Evolutionary conservation across 148 eudicot genomes (phyloP).

Genomic region (Persicaria tinctoria): DNA sequence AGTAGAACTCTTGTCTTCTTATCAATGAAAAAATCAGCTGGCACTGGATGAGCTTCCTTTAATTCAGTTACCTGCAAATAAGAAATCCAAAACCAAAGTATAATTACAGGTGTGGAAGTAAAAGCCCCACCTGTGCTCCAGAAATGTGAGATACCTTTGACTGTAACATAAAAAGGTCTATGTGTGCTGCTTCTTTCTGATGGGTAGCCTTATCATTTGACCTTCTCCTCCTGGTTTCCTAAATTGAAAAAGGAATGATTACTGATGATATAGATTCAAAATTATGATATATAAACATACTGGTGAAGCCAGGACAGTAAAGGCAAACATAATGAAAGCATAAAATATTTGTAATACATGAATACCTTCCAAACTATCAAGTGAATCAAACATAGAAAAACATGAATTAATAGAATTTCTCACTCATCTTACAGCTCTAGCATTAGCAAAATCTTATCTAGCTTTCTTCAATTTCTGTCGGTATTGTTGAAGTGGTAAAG

Average conservation of each 20-base stretch:
- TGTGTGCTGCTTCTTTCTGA: slow-evolving; percentile 36
- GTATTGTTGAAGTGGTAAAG: slow-evolving; percentile 69
- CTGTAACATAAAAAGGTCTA: slow-evolving; percentile 45
- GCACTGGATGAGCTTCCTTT: slow-evolving; percentile 62
- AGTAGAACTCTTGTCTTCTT: slow-evolving; percentile 71
- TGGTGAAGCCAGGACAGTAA: not conserved
- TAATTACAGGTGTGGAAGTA: not conserved
- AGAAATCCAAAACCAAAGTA: not conserved
- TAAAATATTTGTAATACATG: not conserved
- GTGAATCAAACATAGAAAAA: slow-evolving; percentile 13
- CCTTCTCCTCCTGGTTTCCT: slow-evolving; percentile 87
- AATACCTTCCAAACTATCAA: not conserved
- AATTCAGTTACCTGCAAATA: slow-evolving; percentile 51
- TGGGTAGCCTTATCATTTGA: slow-evolving; percentile 33
- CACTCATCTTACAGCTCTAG: slow-evolving; percentile 62
- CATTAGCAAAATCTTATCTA: slow-evolving; percentile 61
- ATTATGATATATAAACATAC: not conserved
- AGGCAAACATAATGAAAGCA: not conserved
- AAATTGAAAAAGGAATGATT: slow-evolving; percentile 17
- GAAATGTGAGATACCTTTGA: slow-evolving; percentile 36
- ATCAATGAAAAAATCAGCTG: slow-evolving; percentile 59
- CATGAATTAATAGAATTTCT: slow-evolving; percentile 10
- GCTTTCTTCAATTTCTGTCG: slow-evolving; percentile 52
- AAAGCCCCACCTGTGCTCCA: slow-evolving; percentile 4
- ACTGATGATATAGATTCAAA: slow-evolving; percentile 8